phyloP scores from a whole-genome alignment of 2,329 filamentous ascomycete species.

The Fusarium nelsonii region DNA sequence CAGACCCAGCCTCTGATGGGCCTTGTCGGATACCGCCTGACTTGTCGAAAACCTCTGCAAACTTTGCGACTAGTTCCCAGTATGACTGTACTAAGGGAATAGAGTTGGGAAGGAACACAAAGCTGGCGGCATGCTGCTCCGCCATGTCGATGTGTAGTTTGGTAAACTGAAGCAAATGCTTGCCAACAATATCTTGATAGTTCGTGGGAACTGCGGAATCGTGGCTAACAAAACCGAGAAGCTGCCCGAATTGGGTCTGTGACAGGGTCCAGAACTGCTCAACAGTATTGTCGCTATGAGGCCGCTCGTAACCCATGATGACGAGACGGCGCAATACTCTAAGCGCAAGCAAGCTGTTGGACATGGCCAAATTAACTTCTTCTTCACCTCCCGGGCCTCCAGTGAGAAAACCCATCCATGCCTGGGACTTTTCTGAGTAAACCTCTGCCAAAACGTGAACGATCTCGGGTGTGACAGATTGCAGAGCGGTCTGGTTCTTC shows the following conservation, averaged over 20 bases:
- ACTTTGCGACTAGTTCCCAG: constrained; percentile 83
- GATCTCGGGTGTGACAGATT: constrained; percentile 84
- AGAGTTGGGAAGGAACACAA: constrained; percentile 83
- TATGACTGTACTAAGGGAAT: constrained; percentile 83
- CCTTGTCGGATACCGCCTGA: constrained; percentile 67
- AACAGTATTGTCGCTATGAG: constrained; percentile 81
- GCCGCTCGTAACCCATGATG: constrained; percentile 84
- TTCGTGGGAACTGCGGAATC: constrained; percentile 65
- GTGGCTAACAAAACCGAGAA: constrained; percentile 73
- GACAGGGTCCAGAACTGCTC: constrained; percentile 84
- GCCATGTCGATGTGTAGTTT: constrained; percentile 94
- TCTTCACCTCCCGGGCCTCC: constrained; percentile 69
- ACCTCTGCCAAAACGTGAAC: constrained; percentile 83
- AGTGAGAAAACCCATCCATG: constrained; percentile 74
- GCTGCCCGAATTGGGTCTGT: constrained; percentile 80
- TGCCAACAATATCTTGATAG: constrained; percentile 76
- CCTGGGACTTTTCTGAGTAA: constrained; percentile 78
- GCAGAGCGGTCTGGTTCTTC: constrained; percentile 79
- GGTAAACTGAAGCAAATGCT: constrained; percentile 88
- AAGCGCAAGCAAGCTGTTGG: constrained; percentile 81
- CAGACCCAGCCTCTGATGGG: constrained; percentile 52
- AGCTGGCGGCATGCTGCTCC: constrained; percentile 81
- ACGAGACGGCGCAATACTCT: constrained; percentile 85
- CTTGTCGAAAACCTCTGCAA: constrained; percentile 79
- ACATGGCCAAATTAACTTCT: constrained; percentile 72